A percentile compares a stretch with the other conserved stretches of the same genome.
Conservation (phyloP, 2,329 filamentous ascomycete species). For the Pseudogymnoascus sp. region DNA sequence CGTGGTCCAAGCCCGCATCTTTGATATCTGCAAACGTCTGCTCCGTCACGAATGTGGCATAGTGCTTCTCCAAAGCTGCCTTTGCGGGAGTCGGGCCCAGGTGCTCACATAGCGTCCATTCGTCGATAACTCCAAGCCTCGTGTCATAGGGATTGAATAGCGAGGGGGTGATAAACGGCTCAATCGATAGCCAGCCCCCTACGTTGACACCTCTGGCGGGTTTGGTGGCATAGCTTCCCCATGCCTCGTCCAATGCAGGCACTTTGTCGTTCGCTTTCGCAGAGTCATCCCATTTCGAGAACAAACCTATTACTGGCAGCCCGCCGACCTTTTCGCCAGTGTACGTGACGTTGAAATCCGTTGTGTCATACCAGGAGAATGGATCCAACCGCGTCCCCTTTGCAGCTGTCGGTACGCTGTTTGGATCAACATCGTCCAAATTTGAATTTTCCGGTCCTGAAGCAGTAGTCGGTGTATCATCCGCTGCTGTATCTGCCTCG, state of each 20-base stretch:
- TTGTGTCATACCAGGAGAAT: slow-evolving; percentile 80
- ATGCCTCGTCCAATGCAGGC: slow-evolving; percentile 64
- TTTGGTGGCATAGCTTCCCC: slow-evolving; percentile 65
- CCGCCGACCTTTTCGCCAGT: slow-evolving; percentile 77
- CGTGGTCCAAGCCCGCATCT: slow-evolving; percentile 84
- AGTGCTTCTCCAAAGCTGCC: slow-evolving; percentile 75
- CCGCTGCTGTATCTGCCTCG: slow-evolving; percentile 10
- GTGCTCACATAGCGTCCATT: slow-evolving; percentile 68
- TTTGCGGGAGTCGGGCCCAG: slow-evolving; percentile 59
- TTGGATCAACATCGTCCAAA: slow-evolving; percentile 31
- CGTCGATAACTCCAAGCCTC: slow-evolving; percentile 65
- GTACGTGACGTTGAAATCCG: slow-evolving; percentile 90
- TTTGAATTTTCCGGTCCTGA: slow-evolving; percentile 31
- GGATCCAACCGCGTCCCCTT: slow-evolving; percentile 77
- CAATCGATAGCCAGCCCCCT: slow-evolving; percentile 87
- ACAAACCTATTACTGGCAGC: slow-evolving; percentile 84
- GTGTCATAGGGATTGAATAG: slow-evolving; percentile 54
- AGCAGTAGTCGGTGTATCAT: slow-evolving; percentile 13
- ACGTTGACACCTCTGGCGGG: slow-evolving; percentile 87
- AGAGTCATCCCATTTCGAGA: slow-evolving; percentile 78
- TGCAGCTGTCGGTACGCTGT: slow-evolving; percentile 54
- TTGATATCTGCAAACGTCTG: slow-evolving; percentile 77
- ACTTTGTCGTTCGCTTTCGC: slow-evolving; percentile 69
- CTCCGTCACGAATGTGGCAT: slow-evolving; percentile 80
- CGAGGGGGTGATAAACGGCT: slow-evolving; percentile 93